These are phyloP conservation scores for Coemansia asiatica DNA, from an alignment of 192 early-diverging fungal genomes.

Conservation along the genomic window DNA sequence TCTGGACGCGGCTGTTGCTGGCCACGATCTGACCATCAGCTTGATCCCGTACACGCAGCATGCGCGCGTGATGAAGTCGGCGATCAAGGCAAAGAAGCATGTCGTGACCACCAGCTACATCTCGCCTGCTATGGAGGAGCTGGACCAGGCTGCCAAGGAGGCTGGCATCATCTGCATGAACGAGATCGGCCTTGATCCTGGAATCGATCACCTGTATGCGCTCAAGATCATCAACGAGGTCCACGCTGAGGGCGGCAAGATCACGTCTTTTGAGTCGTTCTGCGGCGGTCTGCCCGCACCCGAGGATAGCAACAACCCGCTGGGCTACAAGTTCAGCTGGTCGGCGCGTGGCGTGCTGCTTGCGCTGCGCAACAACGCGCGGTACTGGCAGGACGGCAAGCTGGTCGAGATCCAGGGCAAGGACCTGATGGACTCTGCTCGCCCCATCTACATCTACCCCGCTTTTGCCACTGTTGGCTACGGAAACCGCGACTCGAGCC, in stretches of 20 bases:
- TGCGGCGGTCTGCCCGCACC: conserved; percentile 98
- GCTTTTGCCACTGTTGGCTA: conserved; percentile 95
- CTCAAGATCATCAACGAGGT: conserved; percentile 91
- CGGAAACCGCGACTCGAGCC: conserved; percentile 96
- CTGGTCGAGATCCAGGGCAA: conserved; percentile 77
- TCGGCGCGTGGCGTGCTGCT: conserved; percentile 96
- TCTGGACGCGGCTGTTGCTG: conserved; percentile 70
- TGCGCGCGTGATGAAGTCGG: conserved; percentile 85
- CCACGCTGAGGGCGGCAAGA: conserved; percentile 76
- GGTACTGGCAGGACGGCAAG: conserved; percentile 88
- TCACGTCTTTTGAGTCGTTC: conserved; percentile 88
- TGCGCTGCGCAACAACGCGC: conserved; percentile 91
- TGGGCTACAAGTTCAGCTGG: conserved; percentile 99
- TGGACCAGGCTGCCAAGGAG: conserved; percentile 79
- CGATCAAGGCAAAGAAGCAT: conserved; percentile 87
- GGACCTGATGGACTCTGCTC: conserved; percentile 89
- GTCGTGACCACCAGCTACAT: conserved; percentile 97
- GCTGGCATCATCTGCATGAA: conserved; percentile 92
- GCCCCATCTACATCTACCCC: conserved; percentile 90
- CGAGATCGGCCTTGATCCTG: conserved; percentile 98
- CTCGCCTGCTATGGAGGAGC: conserved; percentile 89
- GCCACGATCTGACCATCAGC: conserved; percentile 91
- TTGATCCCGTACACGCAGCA: conserved; percentile 92
- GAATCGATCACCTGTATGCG: conserved; percentile 95
- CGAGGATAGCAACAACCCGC: conserved; percentile 93